Percentiles rank a stretch among this genome's conserved stretches.
These are phyloP conservation scores for Blastocystis sp. DNA, from an alignment of 352 stramenopile species.

Conservation along the genomic window DNA sequence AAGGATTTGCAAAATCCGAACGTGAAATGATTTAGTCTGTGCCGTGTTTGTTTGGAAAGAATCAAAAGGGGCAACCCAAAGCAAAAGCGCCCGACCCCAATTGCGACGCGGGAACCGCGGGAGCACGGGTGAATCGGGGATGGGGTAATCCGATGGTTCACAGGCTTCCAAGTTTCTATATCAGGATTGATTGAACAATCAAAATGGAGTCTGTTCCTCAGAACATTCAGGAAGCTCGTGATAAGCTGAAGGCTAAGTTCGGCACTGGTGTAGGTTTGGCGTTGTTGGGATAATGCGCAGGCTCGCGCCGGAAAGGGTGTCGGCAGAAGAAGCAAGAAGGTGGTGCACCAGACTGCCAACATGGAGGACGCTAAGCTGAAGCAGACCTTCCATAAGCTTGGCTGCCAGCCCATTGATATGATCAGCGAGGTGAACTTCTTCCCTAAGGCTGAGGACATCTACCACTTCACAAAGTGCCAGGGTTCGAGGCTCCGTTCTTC, in stretches of 20 bases:
- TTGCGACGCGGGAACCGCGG: background rate
- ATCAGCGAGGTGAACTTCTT: constrained; percentile 87
- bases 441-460: constrained; percentile 83
- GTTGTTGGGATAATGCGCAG: constrained; percentile 41
- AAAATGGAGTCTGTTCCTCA: constrained; percentile 57
- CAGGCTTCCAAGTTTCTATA: constrained; percentile 29
- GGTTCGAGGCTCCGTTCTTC: constrained; percentile 73
- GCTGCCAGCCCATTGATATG: constrained; percentile 80
- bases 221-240: constrained; percentile 64
- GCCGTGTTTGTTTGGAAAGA: background rate
- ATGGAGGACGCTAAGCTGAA: constrained; percentile 84
- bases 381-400: constrained; percentile 83
- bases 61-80: background rate
- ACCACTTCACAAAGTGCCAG: constrained; percentile 83
- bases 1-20: constrained; percentile 4
- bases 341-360: constrained; percentile 79
- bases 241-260: constrained; percentile 61
- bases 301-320: constrained; percentile 82
- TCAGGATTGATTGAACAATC: constrained; percentile 28
- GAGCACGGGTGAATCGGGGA: background rate
- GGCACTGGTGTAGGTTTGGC: constrained; percentile 28
- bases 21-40: background rate
- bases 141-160: background rate
- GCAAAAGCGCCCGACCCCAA: background rate
- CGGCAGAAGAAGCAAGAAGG: constrained; percentile 85